Evolutionary conservation across 2,329 filamentous ascomycete genomes (phyloP), one percentile per base, ranked within the genome.

Genomic region (Botrytis fragariae): DNA sequence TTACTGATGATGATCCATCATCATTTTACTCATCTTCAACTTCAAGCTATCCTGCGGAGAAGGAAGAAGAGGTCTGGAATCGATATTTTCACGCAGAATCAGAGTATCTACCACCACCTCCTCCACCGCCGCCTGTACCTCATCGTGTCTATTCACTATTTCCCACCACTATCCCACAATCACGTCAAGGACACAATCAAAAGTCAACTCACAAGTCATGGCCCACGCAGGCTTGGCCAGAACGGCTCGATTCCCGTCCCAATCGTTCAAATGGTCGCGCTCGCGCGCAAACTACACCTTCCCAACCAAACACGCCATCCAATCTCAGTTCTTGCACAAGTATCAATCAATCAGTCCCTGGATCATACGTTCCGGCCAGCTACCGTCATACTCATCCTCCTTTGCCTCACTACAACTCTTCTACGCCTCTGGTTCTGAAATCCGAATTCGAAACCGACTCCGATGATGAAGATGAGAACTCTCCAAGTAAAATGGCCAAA

Each of bases 11-110:
- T 18, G 71, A 61, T 61, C 71, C 63, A 1, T 69, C 71, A n/a
- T 69, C 42, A 12, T 60, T 61, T 39, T 57, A 67, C 32, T 72
- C 71, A 25, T 72, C 71, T 8, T 69, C 71, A 72, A 61, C 71
- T 20, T 72, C 71, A 42, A 72, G 63, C 20, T n/a, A 69, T 48
- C 54, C 48, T 14, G 29, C 71, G 1, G 29, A 69, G 4, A 61
- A 44, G n/a, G 71, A 72, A 51, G 71, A 72, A 54, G 71, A 69
- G 18, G 54, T 72, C 22, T 72, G 71, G 71, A 72, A 72, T 60
- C 71, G 22, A 4, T 72, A 72, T 39, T 72, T 72, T 22, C 32
- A 72, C 22, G n/a, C 39, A 14, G 54, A 45, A 1, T 22, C 71
- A 22, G 63, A 60, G 3, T 57, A 48, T 39, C 7, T 25, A 60